Base-by-base conservation (phyloP, 1,284 basidiomycete species). In the Trichosporon inkin region DNA sequence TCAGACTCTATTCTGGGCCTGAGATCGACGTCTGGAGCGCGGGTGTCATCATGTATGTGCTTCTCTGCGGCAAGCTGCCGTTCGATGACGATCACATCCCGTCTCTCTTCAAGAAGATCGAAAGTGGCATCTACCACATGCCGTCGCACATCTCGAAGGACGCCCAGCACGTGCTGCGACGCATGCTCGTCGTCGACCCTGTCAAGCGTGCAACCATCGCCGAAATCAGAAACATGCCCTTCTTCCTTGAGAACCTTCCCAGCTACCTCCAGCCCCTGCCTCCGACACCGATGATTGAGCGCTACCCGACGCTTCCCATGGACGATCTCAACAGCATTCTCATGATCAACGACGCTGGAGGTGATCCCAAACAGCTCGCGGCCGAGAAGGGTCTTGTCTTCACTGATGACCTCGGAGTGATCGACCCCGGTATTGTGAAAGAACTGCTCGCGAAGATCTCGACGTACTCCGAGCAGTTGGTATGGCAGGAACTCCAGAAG, bases 1-100 rank as follows among this genome's bases (percentile, higher is more conserved):
- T 10, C 62, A 81, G 80, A 61, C 82, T 94, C 8, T 97, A 97
- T 73, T 92, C 91, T 1, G 93, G 93, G 0, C 92, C 93, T 0
- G 93, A 95, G 77, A 94, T 96, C 69, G 93, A 97, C 70, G 92
- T 96, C n/a, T 97, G 93, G 93, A 92, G 89, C 69, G 90, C 90
- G 60, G 93, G 93, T 0, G 92, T 96, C 35, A 96, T 97, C 69
- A 83, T 97, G 58, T 96, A 92, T 79, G 93, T 96, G 55, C 91
- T 97, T 86, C 83, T 97, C 6, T 93, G 89, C 71, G 93, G 93
- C 11, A 82, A 89, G 55, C 82, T 96, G 40, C 93, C 93, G 0
- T 96, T 97, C 73, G 93, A 96, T 80, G 93, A 96, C 77, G 91
- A 95, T 57, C 90, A 95, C 72, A 91, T 96, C 49, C 90, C 92